Conservation (phyloP, 2,329 filamentous ascomycete species). For the Stagonosporopsis vannaccii region DNA sequence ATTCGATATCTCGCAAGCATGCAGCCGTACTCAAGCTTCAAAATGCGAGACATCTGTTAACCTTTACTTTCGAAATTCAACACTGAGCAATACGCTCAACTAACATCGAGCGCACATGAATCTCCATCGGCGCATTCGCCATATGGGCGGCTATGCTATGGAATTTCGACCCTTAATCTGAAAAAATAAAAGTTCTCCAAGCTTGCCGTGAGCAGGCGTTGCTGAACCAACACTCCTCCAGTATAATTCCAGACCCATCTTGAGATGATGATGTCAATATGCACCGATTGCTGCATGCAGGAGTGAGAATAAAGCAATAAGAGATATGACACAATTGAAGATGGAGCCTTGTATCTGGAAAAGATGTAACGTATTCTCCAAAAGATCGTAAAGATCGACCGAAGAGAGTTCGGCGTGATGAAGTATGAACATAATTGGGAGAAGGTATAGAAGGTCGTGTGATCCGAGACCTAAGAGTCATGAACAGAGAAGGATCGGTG, state of each 20-base stretch:
- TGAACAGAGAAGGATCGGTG: neutral
- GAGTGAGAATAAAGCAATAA: neutral
- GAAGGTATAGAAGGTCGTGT: constrained; percentile 7
- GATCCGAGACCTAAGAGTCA: constrained; percentile 13
- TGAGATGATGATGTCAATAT: neutral
- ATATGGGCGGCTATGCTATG: neutral
- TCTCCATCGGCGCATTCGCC: neutral
- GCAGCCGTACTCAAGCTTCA: neutral
- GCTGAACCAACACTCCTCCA: neutral
- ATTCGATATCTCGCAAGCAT: neutral
- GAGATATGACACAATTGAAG: constrained; percentile 2
- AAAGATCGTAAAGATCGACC: constrained; percentile 32
- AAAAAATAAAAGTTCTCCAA: constrained; percentile 5
- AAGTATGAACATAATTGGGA: constrained; percentile 33
- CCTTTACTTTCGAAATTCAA: neutral
- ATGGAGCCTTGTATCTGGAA: constrained; percentile 1
- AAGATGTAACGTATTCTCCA: constrained; percentile 8
- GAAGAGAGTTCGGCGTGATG: constrained; percentile 20
- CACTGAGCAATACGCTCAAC: too few species aligned
- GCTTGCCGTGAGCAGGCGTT: neutral
- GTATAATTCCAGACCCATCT: neutral
- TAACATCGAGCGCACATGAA: too few species aligned
- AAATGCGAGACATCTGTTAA: neutral
- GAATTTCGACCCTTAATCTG: constrained; percentile 3
- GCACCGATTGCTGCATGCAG: neutral